These are phyloP conservation scores for Ascosphaera pollenicola DNA, from an alignment of 2,329 filamentous ascomycete genomes.

Conservation along the genomic window DNA sequence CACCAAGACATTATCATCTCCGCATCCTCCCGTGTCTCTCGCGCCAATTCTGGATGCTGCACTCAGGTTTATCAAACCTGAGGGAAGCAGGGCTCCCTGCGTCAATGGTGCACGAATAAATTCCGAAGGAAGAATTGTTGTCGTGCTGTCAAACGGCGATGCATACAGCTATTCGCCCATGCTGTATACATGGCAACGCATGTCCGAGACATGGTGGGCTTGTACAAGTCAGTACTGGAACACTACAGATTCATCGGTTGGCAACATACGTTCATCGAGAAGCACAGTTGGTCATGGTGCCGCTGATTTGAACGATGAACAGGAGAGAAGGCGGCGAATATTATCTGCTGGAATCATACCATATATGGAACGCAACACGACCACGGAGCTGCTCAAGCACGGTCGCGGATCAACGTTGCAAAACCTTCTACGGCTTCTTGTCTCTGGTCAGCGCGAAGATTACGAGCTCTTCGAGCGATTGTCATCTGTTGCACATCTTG, in stretches of 20 bases:
- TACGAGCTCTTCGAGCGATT: constrained; percentile 81
- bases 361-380: constrained; percentile 81
- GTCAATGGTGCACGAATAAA: constrained; percentile 85
- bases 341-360: constrained; percentile 76
- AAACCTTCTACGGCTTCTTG: constrained; percentile 67
- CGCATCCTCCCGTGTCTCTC: constrained; percentile 75
- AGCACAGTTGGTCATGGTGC: not conserved
- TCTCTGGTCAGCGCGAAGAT: constrained; percentile 54
- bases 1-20: constrained; percentile 56
- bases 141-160: constrained; percentile 88
- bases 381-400: constrained; percentile 74
- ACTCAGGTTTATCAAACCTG: constrained; percentile 52
- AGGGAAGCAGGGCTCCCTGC: constrained; percentile 59
- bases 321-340: not conserved
- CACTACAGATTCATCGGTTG: constrained; percentile 74
- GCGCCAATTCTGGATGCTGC: constrained; percentile 78
- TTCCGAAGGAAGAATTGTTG: constrained; percentile 60
- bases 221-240: constrained; percentile 99
- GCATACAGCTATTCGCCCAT: constrained; percentile 72
- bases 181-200: constrained; percentile 79
- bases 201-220: constrained; percentile 98
- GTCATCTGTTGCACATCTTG: constrained; percentile 81
- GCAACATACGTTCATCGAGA: constrained; percentile 42
- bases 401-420: constrained; percentile 82
- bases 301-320: constrained; percentile 13